Conservation (phyloP, 306 rosid species). For the Erythrophleum fordii region DNA sequence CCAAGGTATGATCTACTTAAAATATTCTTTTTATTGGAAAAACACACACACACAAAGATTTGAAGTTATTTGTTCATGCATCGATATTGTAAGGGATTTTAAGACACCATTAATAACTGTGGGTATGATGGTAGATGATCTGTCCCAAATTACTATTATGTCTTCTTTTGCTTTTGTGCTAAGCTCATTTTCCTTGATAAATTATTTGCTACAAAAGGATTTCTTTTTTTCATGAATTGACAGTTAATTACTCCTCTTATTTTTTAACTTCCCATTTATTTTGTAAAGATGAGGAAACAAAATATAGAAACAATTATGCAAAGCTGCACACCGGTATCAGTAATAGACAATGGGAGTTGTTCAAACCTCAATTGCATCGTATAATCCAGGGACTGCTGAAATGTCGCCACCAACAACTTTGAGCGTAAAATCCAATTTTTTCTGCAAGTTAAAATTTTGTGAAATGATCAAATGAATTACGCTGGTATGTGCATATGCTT, state of each 20-base stretch:
- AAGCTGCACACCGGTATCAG: conserved; percentile 19
- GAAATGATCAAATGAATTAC: conserved; percentile 28
- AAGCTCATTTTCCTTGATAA: not conserved
- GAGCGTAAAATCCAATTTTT: conserved; percentile 83
- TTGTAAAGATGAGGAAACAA: not conserved
- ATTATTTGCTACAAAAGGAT: not conserved
- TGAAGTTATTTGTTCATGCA: conserved; percentile 21
- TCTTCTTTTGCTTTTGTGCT: not conserved
- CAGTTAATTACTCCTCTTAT: not conserved
- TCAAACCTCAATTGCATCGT: conserved; percentile 82
- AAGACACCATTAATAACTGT: not conserved
- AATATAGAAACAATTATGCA: conserved; percentile 20
- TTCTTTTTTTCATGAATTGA: not conserved
- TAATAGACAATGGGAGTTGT: conserved; percentile 27
- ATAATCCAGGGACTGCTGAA: conserved; percentile 87
- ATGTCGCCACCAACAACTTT: conserved; percentile 94
- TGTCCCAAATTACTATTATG: not conserved
- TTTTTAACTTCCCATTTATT: not conserved
- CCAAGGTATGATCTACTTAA: not conserved
- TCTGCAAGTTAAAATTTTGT: conserved; percentile 58
- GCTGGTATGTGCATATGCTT: conserved; percentile 8
- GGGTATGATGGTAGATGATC: not conserved
- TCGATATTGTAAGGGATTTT: conserved; percentile 13
- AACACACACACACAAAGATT: not conserved
- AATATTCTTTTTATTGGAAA: not conserved